Conservation (phyloP, 352 stramenopile genomes). For the Phytophthora pisi region DNA sequence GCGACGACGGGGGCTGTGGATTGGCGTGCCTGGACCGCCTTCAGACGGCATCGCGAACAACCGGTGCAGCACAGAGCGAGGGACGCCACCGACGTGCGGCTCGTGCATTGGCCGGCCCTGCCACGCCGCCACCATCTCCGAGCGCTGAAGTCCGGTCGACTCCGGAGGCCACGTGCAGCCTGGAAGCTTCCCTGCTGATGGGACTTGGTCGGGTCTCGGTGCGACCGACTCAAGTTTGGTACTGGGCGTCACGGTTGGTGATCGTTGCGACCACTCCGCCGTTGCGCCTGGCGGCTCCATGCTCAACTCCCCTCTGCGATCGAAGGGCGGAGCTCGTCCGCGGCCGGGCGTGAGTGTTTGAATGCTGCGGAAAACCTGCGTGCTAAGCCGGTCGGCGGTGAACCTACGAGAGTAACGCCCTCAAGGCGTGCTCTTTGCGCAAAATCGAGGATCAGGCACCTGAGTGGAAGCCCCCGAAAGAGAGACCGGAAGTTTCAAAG, state of each 20-base stretch:
- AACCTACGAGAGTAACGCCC: constrained; percentile 34
- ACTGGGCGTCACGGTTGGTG: constrained; percentile 14
- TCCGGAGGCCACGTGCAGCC: constrained; percentile 36
- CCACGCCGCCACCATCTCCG: constrained; percentile 38
- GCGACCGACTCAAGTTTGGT: constrained; percentile 31
- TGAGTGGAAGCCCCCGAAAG: neutral
- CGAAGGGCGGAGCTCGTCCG: constrained; percentile 34
- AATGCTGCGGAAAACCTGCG: constrained; percentile 27
- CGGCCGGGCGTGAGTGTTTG: constrained; percentile 29
- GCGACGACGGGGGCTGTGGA: constrained; percentile 36
- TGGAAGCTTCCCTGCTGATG: constrained; percentile 19
- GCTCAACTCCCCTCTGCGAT: constrained; percentile 40
- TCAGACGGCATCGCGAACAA: constrained; percentile 25
- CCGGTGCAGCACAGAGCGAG: constrained; percentile 36
- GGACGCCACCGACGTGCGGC: constrained; percentile 34
- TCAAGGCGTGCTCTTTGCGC: neutral
- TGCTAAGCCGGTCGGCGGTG: neutral
- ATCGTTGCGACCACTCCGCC: constrained; percentile 23
- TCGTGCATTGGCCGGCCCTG: constrained; percentile 8
- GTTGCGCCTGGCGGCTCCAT: constrained; percentile 32
- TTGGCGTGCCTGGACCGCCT: constrained; percentile 15
- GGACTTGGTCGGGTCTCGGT: constrained; percentile 22
- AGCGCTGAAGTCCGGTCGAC: constrained; percentile 18
- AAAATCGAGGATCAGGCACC: constrained; percentile 2
- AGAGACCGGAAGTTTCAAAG: constrained; percentile 1